These are phyloP conservation scores for Boletus vermiculosoides DNA, from an alignment of 768 basidiomycete genomes.

Conservation along the genomic window DNA sequence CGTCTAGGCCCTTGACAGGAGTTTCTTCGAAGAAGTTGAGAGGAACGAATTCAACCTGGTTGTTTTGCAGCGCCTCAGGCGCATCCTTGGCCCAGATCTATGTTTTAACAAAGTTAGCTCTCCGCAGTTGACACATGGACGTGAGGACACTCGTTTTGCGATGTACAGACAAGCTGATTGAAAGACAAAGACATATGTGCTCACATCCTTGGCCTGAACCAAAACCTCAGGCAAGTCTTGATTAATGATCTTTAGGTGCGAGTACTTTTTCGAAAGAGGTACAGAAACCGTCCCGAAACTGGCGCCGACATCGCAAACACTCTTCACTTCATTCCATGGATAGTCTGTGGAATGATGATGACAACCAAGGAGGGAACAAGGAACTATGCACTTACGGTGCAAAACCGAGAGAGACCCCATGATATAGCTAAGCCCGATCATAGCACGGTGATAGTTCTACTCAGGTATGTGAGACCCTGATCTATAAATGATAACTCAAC, in stretches of 20 bases:
- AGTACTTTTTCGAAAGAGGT: conserved; percentile 25
- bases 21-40: conserved; percentile 22
- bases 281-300: conserved; percentile 31
- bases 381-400: conserved; percentile 15
- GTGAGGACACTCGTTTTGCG: background rate
- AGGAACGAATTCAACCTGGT: conserved; percentile 15
- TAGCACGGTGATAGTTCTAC: conserved; percentile 25
- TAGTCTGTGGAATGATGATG: conserved; percentile 14
- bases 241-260: conserved; percentile 26
- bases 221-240: conserved; percentile 33
- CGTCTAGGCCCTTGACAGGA: conserved; percentile 20
- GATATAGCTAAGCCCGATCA: conserved; percentile 20
- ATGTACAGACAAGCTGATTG: background rate
- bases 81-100: conserved; percentile 20
- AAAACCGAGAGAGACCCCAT: conserved; percentile 26
- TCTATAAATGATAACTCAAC: background rate
- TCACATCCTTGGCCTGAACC: conserved; percentile 20
- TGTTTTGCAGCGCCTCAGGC: conserved; percentile 17
- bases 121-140: background rate
- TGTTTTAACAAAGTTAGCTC: background rate
- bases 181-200: background rate
- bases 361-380: background rate
- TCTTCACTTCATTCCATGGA: conserved; percentile 26
- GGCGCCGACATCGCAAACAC: conserved; percentile 31
- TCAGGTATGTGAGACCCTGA: background rate